These are phyloP conservation scores for Allantophomopsis cytisporea DNA, from an alignment of 2,329 filamentous ascomycete species.

Conservation along the genomic window DNA sequence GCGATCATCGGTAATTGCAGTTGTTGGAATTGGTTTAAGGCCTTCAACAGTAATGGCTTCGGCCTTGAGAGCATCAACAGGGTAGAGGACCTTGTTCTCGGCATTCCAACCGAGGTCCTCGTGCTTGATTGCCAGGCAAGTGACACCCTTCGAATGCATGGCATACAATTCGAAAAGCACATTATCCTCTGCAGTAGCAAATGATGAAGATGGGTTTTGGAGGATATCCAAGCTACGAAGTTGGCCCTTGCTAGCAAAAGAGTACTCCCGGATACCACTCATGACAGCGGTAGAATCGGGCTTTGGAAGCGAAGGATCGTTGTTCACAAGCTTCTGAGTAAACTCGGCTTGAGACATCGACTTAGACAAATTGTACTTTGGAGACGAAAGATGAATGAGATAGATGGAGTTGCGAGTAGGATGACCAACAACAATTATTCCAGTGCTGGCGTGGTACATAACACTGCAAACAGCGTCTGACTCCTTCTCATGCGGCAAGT, in stretches of 20 bases:
- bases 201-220: constrained; percentile 49
- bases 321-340: constrained; percentile 62
- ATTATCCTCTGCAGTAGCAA: constrained; percentile 48
- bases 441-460: constrained; percentile 81
- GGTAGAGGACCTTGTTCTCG: constrained; percentile 74
- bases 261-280: constrained; percentile 92
- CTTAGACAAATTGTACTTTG: constrained; percentile 71
- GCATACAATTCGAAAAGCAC: constrained; percentile 89
- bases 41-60: constrained; percentile 65
- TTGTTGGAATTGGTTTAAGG: constrained; percentile 26
- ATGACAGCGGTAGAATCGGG: constrained; percentile 95
- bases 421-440: constrained; percentile 89
- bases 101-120: constrained; percentile 83
- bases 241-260: constrained; percentile 73
- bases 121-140: constrained; percentile 74
- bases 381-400: constrained; percentile 89
- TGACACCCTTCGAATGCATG: constrained; percentile 96
- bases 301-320: constrained; percentile 61
- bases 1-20: constrained; percentile 6
- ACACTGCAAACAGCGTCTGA: constrained; percentile 97
- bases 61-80: constrained; percentile 62
- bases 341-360: constrained; percentile 79
- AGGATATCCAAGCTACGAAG: constrained; percentile 86
- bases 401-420: constrained; percentile 96
- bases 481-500: constrained; percentile 90